Base-by-base conservation (phyloP, 805 yeast genomes). In the Saturnispora silvae region DNA sequence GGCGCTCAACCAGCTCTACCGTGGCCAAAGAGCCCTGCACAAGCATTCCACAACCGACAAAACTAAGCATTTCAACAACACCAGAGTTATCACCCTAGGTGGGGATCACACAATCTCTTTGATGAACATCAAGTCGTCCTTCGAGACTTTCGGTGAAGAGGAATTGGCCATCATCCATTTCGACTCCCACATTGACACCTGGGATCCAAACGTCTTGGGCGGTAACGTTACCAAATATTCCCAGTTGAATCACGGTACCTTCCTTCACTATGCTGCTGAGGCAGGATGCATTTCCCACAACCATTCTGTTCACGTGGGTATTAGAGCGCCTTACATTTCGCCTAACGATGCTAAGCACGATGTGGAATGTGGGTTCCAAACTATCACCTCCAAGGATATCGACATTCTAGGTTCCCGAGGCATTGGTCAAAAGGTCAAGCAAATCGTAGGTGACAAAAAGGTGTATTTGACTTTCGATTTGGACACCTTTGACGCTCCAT, bases 401-500 rank as follows among this genome's bases (percentile, higher is more conserved):
- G 76, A 71, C 45, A 47, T 41, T 2, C 29, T 60, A 8, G 72
- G 72, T 0, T 38, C 49, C 3, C 40, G 45, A 29, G 58, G 56
- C 3, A 60, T 70, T n/a, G 57, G 65, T 7, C 45, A 51, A 11
- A 48, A 47, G 15, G 52, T 71, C 19, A 62, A 56, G 34, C 42
- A 53, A 4, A 44, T 54, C 2, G 62, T 68, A 1, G 66, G 67
- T 2, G 41, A 47, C 31, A 43, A 51, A 13, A 70, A 70, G 2
- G 72, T 65, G 2, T 68, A 68, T 46, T 52, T 68, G 4, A 56
- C 68, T 0, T 63, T 68, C 24, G 73, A 68, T 52, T 67, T 74
- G 32, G 85, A 77, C 51, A 81, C 77, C 2, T 62, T 81, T 42
- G 92, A 81, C 50, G 86, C 86, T 0, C 60, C 65, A 35, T 84